These are phyloP conservation scores for Leishmania braziliensis DNA, from an alignment of 208 protist species.

Conservation along the genomic window DNA sequence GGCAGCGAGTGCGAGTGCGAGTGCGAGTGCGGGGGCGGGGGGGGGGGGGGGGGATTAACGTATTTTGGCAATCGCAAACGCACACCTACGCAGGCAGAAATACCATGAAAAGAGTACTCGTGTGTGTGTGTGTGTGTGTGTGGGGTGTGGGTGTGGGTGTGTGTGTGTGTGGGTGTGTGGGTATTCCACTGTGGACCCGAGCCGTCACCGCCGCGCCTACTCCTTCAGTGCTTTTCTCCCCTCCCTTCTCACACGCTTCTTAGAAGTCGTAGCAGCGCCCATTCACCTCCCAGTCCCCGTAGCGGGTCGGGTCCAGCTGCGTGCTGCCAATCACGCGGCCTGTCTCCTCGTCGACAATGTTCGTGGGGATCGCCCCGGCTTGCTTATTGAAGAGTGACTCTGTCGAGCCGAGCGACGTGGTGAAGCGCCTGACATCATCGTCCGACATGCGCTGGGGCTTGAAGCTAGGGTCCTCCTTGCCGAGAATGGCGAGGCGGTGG, in stretches of 20 bases:
- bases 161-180: too few relatives aligned
- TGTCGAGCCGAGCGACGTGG: slow-evolving; percentile 73
- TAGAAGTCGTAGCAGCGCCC: slow-evolving; percentile 90
- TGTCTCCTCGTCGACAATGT: slow-evolving; percentile 87
- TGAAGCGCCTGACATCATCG: slow-evolving; percentile 85
- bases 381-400: slow-evolving; percentile 90
- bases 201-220: background rate
- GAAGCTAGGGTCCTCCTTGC: slow-evolving; percentile 58
- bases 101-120: background rate
- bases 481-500: slow-evolving; percentile 79
- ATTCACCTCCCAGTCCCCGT: slow-evolving; percentile 91
- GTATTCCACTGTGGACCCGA: background rate
- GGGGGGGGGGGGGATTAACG: background rate
- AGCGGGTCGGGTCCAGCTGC: slow-evolving; percentile 81
- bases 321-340: slow-evolving; percentile 83
- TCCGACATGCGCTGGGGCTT: slow-evolving; percentile 56
- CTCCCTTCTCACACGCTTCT: background rate
- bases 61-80: background rate
- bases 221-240: background rate
- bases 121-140: too few relatives aligned
- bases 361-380: slow-evolving; percentile 71
- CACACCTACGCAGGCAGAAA: background rate
- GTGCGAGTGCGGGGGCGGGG: background rate
- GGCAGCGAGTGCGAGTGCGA: background rate
- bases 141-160: too few relatives aligned